Base-by-base conservation (phyloP, 768 basidiomycete genomes). In the Tubosaeta sp. region DNA sequence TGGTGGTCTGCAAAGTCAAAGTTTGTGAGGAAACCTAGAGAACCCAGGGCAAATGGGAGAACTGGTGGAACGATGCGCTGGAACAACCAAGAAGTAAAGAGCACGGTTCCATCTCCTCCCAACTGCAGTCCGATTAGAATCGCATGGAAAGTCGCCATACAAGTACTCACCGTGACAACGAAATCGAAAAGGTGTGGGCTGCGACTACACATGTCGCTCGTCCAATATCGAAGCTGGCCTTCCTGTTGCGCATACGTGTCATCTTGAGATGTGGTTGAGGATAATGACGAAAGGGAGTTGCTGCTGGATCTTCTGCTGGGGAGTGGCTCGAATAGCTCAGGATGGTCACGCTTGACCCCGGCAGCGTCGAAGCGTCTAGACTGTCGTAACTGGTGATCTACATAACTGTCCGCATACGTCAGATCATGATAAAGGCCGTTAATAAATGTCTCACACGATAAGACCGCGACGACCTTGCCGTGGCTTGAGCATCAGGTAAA, bases 81-180 rank as follows among this genome's bases (percentile, higher is more conserved):
- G 75, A 99, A 99, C 29, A 99, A 76, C 96, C 96, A 98, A 3
- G 96, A 98, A 6, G 96, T 96, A 73, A 97, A 99, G 14, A 99
- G 81, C 3, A 98, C 94, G 0, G 96, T 99, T 13, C 96, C 96
- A 66, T 99, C 96, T 10, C 96, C 96, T 42, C 96, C 96, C 54
- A 98, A 85, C 94, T 97, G 62, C 27, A 32, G 22, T 35, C 30
- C 47, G 22, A 59, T 62, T 29, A 66, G 55, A 31, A 21, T 11
- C 34, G 34, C n/a, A 36, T 9, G 27, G 34, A 46, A 46, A 13
- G 38, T 45, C 24, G 30, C 21, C 19, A 48, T 38, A 35, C 19
- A 25, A 22, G 25, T n/a, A 22, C 90, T 72, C 63, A 96, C 94
- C 25, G 96, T 98, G 40, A 98, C 77, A 51, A 99, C 96, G 64